Evolutionary conservation across 306 rosid species (phyloP), one percentile per base, ranked within the genome.

Genomic region (Sindora glabra): DNA sequence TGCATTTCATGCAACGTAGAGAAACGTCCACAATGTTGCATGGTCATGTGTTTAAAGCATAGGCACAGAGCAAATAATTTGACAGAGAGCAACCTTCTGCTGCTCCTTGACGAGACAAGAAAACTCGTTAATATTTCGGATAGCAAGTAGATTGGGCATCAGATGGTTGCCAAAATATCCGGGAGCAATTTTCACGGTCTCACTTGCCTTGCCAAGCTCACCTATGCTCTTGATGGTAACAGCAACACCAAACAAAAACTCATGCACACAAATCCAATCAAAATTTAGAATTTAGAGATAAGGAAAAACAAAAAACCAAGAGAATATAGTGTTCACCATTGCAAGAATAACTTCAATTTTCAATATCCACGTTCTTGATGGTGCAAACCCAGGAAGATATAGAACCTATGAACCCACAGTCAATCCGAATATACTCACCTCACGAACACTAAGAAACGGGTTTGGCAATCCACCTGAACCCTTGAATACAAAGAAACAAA

Each of bases 131-230:
- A 85, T 85, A 68, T 91, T 91, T 27, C 96, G 97, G 18, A 87
- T 94, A 32, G 96, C 96, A 1, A 91, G 80, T 69, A 91, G 76
- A 77, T 91, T 87, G 37, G 97, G 97, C 97, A 91, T 87, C 65
- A 91, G 81, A 54, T 87, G 91, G 74, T 91, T 91, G 57, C 96
- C 95, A 46, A 91, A 91, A 86, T 63, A 78, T 41, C 96, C 97
- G 0, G 96, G 95, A 16, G 96, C 91, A 52, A 91, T 96, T 77
- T 91, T 91, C 70, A 87, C 96, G 0, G 86, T 85, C 70, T 91
- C 87, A 6, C 97, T 91, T 0, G 95, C 89, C 69, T 83, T 83
- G 11, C 97, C 96, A 29, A 91, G 91, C 72, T 85, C 87, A 24
- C 83, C 95, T 18, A 87, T 75, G 69, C 76, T 75, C 96, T 85